A percentile compares a stretch with the other conserved stretches of the same genome.
Evolutionary conservation across 805 yeast genomes (phyloP).

Genomic region (Metschnikowia cerradonensis): DNA sequence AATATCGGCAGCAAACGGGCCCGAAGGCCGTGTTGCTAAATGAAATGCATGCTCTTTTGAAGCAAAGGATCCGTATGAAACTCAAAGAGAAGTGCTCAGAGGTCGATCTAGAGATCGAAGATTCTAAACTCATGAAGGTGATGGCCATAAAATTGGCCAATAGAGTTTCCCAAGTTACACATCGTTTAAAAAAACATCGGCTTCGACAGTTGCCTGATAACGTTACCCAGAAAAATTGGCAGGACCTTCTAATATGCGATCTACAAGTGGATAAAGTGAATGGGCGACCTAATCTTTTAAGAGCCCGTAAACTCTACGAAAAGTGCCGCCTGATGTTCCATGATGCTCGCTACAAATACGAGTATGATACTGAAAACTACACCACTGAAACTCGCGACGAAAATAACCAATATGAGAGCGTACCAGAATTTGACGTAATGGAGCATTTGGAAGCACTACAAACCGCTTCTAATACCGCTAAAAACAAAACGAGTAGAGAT

Average conservation of each 20-base stretch:
- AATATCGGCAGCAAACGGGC: constrained; percentile 3
- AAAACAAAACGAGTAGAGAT: not conserved
- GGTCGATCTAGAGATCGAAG: not conserved
- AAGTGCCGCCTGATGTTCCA: constrained; percentile 26
- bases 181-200: not conserved
- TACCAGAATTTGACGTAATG: constrained; percentile 11
- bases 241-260: constrained; percentile 13
- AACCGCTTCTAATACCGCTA: not conserved
- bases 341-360: constrained; percentile 24
- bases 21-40: constrained; percentile 14
- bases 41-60: constrained; percentile 15
- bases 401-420: constrained; percentile 2
- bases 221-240: constrained; percentile 10
- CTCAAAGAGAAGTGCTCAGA: not conserved
- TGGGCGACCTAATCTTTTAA: constrained; percentile 2
- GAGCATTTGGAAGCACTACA: constrained; percentile 12
- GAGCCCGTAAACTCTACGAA: constrained; percentile 17
- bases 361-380: constrained; percentile 20
- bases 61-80: constrained; percentile 4
- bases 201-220: not conserved
- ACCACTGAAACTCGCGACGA: constrained; percentile 5
- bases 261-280: constrained; percentile 3
- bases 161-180: constrained; percentile 7
- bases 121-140: constrained; percentile 6
- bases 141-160: constrained; percentile 15